Conservation (phyloP, 1,139 yeast species). For the Suhomyces chickasaworum region DNA sequence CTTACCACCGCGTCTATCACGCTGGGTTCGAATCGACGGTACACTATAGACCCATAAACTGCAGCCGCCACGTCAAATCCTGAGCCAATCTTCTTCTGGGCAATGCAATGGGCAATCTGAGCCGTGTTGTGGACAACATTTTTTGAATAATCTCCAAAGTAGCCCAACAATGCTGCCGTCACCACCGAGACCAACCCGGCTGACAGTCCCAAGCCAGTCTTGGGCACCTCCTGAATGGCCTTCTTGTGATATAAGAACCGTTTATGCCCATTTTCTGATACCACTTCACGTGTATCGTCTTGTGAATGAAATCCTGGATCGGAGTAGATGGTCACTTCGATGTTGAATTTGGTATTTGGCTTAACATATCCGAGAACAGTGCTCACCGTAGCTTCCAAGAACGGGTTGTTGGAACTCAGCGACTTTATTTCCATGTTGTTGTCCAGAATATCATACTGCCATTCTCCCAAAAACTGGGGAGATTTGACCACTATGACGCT, state of each 20-base stretch:
- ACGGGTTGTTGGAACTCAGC: constrained; percentile 58
- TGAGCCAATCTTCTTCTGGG: constrained; percentile 93
- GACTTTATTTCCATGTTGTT: constrained; percentile 3
- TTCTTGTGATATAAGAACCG: constrained; percentile 60
- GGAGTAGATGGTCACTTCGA: constrained; percentile 68
- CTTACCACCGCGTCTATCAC: constrained; percentile 36
- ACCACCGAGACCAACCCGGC: constrained; percentile 90
- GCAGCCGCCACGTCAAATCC: constrained; percentile 98
- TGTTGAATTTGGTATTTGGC: constrained; percentile 30
- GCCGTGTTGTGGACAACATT: constrained; percentile 71
- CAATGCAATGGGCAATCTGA: constrained; percentile 88
- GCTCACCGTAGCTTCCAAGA: constrained; percentile 62
- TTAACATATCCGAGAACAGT: constrained; percentile 56
- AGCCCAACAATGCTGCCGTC: constrained; percentile 65
- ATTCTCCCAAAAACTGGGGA: constrained; percentile 79
- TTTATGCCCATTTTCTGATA: constrained; percentile 35
- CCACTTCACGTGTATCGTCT: constrained; percentile 38
- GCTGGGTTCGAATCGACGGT: constrained; percentile 67
- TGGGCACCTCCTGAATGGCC: constrained; percentile 73
- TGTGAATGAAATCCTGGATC: constrained; percentile 92
- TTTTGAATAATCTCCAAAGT: constrained; percentile 30
- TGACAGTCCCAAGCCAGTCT: constrained; percentile 95
- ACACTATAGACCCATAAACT: constrained; percentile 83
- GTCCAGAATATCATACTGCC: constrained; percentile 54
- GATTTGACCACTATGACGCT: constrained; percentile 54